These are phyloP conservation scores for Diospyros lotus DNA, from an alignment of 148 eudicot genomes.

Conservation along the genomic window DNA sequence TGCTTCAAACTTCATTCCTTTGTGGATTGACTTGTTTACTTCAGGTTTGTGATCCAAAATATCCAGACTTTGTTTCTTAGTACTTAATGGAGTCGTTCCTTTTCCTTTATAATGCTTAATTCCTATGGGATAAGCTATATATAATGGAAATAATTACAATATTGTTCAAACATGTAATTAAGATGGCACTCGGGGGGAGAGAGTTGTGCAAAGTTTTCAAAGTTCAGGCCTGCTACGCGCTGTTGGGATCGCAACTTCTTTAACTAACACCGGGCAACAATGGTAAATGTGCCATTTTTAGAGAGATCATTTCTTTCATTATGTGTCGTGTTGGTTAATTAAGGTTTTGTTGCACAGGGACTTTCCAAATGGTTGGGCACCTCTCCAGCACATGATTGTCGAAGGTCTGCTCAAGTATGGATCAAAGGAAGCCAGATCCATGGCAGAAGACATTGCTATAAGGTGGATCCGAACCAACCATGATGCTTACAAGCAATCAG, in stretches of 20 bases:
- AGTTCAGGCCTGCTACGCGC: conserved; percentile 59
- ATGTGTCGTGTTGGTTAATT: neutral
- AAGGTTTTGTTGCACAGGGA: conserved; percentile 45
- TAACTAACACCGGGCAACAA: conserved; percentile 75
- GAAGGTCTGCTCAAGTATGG: conserved; percentile 72
- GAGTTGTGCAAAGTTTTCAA: conserved; percentile 61
- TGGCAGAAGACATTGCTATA: conserved; percentile 70
- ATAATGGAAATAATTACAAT: neutral
- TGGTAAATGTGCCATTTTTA: conserved; percentile 38
- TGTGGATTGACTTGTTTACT: conserved; percentile 63
- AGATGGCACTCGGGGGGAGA: conserved; percentile 44
- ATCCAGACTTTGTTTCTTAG: neutral
- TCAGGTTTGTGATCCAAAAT: conserved; percentile 48
- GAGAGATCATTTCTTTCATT: neutral
- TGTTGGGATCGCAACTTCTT: conserved; percentile 77
- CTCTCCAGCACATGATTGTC: conserved; percentile 81
- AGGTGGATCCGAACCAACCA: conserved; percentile 81
- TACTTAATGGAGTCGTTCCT: too few species aligned
- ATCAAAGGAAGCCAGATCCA: conserved; percentile 44
- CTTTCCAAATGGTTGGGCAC: conserved; percentile 97
- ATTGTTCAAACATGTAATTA: conserved; percentile 19
- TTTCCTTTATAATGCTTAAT: neutral
- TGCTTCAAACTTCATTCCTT: conserved; percentile 84
- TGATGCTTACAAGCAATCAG: conserved; percentile 55
- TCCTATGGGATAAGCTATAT: neutral